phyloP scores from a whole-genome alignment of 306 rosid species.

The Gynostemma pentaphyllum region DNA sequence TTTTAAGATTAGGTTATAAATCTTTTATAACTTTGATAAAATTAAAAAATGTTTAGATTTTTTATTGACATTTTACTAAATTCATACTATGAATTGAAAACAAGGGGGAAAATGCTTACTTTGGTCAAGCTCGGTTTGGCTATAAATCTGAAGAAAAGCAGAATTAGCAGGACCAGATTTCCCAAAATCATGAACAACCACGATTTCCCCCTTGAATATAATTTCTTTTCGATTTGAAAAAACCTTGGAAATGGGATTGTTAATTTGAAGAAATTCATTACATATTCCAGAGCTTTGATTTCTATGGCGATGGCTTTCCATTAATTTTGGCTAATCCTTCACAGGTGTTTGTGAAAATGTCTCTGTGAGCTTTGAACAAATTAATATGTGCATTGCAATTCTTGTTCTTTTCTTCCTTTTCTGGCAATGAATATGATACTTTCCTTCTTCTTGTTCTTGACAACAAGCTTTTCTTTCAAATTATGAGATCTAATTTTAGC shows the following conservation, averaged over 20 bases:
- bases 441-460: not conserved
- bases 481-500: too few relatives aligned
- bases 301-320: not conserved
- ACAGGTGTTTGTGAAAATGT: constrained; percentile 3
- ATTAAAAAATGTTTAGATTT: too few relatives aligned
- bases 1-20: too few relatives aligned
- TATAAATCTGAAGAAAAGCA: constrained; percentile 38
- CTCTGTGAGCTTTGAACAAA: not conserved
- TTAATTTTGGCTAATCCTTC: not conserved
- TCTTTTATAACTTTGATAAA: too few relatives aligned
- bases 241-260: not conserved
- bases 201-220: constrained; percentile 26
- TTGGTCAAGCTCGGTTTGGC: constrained; percentile 41
- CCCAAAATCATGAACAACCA: constrained; percentile 14
- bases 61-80: too few relatives aligned
- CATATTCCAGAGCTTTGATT: not conserved
- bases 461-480: too few relatives aligned
- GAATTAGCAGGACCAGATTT: constrained; percentile 37
- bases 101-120: constrained; percentile 16
- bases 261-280: not conserved
- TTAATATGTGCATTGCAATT: not conserved
- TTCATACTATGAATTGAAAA: too few relatives aligned
- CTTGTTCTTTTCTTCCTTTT: constrained; percentile 1
- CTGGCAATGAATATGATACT: not conserved
- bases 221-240: constrained; percentile 1